phyloP scores from a whole-genome alignment of 2,329 filamentous ascomycete genomes.

The Ophiostoma piceae region DNA sequence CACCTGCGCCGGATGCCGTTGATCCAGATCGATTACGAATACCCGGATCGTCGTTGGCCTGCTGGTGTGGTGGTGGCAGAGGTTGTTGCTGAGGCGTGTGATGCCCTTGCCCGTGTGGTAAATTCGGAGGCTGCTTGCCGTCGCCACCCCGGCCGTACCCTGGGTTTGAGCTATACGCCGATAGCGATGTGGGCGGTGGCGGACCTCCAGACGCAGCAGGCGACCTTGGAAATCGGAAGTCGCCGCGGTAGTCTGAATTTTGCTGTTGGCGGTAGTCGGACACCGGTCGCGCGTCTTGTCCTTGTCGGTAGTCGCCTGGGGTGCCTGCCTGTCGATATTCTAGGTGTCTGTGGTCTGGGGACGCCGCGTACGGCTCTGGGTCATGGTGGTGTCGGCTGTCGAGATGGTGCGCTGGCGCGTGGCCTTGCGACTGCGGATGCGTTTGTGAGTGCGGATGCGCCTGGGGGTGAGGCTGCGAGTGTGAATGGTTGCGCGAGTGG shows the following conservation, averaged over 20 bases:
- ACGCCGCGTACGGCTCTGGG: background rate
- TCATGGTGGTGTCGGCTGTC: conserved; percentile 8
- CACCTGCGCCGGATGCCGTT: conserved; percentile 9
- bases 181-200: background rate
- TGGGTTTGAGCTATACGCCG: background rate
- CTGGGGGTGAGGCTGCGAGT: conserved; percentile 1
- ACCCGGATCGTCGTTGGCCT: conserved; percentile 16
- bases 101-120: background rate
- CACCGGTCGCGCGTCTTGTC: background rate
- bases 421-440: background rate
- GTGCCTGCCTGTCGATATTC: background rate
- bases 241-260: background rate
- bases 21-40: conserved; percentile 16
- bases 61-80: background rate
- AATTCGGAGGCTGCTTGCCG: background rate
- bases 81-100: background rate
- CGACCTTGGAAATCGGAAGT: background rate
- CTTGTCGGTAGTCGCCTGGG: background rate
- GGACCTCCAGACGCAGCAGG: background rate
- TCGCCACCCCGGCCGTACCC: background rate
- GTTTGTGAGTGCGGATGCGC: background rate
- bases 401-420: background rate
- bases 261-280: background rate
- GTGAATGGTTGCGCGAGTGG: conserved; percentile 13
- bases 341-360: conserved; percentile 9